A percentile compares a stretch with the other conserved stretches of the same genome.
phyloP scores from a whole-genome alignment of 139 green algal genomes.

The Picochlorum sp. region DNA sequence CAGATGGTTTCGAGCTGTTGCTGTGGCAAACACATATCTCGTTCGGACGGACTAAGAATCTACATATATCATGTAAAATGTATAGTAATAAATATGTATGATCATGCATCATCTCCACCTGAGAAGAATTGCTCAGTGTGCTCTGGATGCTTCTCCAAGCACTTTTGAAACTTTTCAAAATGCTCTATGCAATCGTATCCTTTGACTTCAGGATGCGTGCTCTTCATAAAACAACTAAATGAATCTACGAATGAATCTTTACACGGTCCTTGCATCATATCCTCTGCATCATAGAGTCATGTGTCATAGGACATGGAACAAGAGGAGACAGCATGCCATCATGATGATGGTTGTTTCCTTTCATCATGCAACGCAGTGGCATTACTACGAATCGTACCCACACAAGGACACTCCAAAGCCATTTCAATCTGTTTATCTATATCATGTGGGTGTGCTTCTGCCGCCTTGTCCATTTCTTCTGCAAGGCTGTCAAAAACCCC shows the following conservation, averaged over 20 bases:
- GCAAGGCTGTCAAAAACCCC: not conserved
- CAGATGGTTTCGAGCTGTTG: conserved; percentile 38
- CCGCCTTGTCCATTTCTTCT: conserved; percentile 9
- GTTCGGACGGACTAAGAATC: conserved; percentile 10
- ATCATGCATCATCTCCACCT: not conserved
- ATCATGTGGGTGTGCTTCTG: not conserved
- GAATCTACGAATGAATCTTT: conserved; percentile 18
- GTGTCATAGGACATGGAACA: not conserved
- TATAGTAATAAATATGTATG: too few species aligned
- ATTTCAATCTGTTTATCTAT: conserved; percentile 30
- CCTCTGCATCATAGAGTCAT: conserved; percentile 13
- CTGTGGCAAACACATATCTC: conserved; percentile 34
- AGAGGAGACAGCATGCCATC: not conserved
- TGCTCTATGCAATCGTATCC: conserved; percentile 31
- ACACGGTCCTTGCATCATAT: conserved; percentile 29
- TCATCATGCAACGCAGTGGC: not conserved
- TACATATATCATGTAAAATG: too few species aligned
- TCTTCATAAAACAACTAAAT: conserved; percentile 30
- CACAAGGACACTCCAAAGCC: conserved; percentile 26
- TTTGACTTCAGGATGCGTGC: conserved; percentile 25
- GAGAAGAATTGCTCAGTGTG: conserved; percentile 25
- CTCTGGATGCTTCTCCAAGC: conserved; percentile 26
- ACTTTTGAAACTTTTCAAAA: conserved; percentile 30
- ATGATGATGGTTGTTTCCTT: not conserved
- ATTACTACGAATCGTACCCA: conserved; percentile 11